Conservation (phyloP, 2,329 filamentous ascomycete species). For the Ceratocystis harringtonii region DNA sequence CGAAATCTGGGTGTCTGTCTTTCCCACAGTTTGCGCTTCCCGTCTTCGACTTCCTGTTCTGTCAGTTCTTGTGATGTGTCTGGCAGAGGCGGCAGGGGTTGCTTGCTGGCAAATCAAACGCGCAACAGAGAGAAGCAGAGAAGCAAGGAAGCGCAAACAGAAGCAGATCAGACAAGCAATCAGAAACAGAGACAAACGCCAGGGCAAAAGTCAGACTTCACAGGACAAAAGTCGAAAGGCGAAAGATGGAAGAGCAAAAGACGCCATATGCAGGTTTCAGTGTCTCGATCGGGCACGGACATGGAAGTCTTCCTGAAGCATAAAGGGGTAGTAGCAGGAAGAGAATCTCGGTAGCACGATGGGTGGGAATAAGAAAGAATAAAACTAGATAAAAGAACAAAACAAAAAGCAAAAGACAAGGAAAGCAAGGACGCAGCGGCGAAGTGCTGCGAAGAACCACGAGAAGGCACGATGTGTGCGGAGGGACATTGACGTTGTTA, state of each 20-base stretch:
- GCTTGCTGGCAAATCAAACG: neutral
- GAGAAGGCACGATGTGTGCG: neutral
- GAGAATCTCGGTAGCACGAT: neutral
- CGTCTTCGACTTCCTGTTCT: conserved; percentile 3
- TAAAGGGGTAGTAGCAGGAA: neutral
- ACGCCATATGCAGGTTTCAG: neutral
- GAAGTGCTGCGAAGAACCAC: no score
- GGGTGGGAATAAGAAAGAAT: neutral
- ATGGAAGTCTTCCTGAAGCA: neutral
- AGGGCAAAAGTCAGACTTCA: no score
- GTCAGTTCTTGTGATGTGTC: neutral
- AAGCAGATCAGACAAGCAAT: no score
- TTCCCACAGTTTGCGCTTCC: neutral
- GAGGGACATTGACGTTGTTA: neutral
- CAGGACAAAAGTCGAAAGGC: neutral
- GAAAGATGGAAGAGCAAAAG: neutral
- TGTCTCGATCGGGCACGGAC: conserved; percentile 1
- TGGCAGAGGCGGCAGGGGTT: neutral
- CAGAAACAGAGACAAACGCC: no score
- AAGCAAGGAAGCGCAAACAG: no score
- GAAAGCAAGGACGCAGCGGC: neutral
- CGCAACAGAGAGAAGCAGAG: neutral
- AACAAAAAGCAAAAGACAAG: neutral
- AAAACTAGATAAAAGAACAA: neutral
- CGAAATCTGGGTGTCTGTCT: neutral